Evolutionary conservation across 805 yeast genomes (phyloP), one percentile per base, ranked within the genome.

Genomic region (Lachancea lanzarotensis): DNA sequence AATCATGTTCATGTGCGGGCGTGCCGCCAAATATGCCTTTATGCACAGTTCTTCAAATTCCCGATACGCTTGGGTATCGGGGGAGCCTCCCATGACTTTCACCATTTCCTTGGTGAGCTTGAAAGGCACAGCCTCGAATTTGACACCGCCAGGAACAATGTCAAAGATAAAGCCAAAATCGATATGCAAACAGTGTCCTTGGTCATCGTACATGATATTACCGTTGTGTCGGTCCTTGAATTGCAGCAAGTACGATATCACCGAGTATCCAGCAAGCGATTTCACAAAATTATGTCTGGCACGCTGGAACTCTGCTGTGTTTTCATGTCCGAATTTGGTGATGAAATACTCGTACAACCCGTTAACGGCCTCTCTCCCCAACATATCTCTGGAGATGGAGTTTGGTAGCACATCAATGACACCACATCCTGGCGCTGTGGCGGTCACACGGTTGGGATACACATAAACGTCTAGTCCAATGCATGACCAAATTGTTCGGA

Each of bases 361-460:
- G 65, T 93, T 93, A 22, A 93, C 98, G 1, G 98, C 98, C 61
- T 93, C 99, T 59, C 99, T 79, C 35, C 99, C 99, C 42, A 93
- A 74, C 98, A 93, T 91, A 67, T 93, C 99, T 68, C 99, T 80
- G 35, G 96, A 88, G 22, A 88, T 82, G 5, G 97, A 84, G 61
- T 91, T 86, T 29, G 98, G 98, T 52, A 93, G 74, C 27, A 95
- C 98, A 63, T 95, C 99, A 69, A 93, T 93, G 36, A 93, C 95
- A 66, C 99, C 99, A 70, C 98, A 90, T 0, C 99, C 98, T 1
- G 98, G 98, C 2, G 96, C 96, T 9, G 99, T 93, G 1, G 99
- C 98, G 0, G 96, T 90, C 20, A 93, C 98, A 52, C 97, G 71
- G 66, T 93, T 78, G 1, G 99, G 98, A 68, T 79, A 95, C 20